These are phyloP conservation scores for Artemisia annua DNA, from an alignment of 129 eudicot genomes.

Conservation along the genomic window DNA sequence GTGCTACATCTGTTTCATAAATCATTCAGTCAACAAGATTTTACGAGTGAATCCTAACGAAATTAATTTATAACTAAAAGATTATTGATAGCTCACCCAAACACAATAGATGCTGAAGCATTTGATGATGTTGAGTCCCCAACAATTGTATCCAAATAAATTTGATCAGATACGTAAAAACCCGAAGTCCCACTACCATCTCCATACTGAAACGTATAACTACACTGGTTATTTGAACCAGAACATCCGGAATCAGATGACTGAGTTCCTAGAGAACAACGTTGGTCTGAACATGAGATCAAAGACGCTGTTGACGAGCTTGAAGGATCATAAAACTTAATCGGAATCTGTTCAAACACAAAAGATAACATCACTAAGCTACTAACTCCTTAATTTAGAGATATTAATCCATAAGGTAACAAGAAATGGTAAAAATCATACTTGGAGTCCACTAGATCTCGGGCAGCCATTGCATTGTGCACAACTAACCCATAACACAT, in stretches of 20 bases:
- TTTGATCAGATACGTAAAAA: conserved; percentile 69
- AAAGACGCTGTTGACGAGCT: conserved; percentile 62
- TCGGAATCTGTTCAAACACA: conserved; percentile 51
- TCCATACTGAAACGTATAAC: conserved; percentile 88
- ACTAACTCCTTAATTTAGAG: background rate
- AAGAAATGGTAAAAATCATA: conserved; percentile 25
- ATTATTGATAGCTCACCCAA: conserved; percentile 59
- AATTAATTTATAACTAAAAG: no score
- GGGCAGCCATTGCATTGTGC: conserved; percentile 80
- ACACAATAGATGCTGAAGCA: conserved; percentile 70
- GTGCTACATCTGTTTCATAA: conserved; percentile 78
- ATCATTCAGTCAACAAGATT: no score
- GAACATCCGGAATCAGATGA: conserved; percentile 73
- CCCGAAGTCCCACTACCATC: conserved; percentile 97
- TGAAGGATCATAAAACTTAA: conserved; percentile 76
- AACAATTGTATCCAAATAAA: conserved; percentile 68
- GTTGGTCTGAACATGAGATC: conserved; percentile 76
- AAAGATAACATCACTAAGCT: background rate
- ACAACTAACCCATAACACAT: conserved; percentile 93
- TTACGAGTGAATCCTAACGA: no score
- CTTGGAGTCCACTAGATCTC: conserved; percentile 86
- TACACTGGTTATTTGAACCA: conserved; percentile 58
- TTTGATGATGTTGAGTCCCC: conserved; percentile 58
- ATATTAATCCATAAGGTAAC: conserved; percentile 1
- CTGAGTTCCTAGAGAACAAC: conserved; percentile 69